Evolutionary conservation across 371 early-diverging fungal species (phyloP).

Genomic region (Mortierella sp.): DNA sequence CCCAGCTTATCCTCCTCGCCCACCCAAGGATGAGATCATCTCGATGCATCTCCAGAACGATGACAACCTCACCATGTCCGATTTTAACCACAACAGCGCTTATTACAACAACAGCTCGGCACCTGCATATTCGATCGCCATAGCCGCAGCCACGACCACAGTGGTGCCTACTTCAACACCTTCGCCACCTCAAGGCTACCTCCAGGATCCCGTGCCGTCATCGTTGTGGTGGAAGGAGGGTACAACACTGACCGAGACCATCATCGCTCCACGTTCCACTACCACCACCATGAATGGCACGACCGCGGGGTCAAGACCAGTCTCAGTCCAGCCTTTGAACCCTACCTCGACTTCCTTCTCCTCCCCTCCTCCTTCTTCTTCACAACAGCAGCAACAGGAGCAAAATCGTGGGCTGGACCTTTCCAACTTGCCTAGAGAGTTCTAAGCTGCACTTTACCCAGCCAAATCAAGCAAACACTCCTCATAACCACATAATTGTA

Average conservation of each 20-base stretch:
- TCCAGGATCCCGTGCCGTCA: not conserved
- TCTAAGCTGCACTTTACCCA: not conserved
- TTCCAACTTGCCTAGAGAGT: slow-evolving; percentile 14
- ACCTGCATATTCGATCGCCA: not conserved
- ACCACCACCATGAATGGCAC: not conserved
- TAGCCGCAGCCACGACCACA: not conserved
- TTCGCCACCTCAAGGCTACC: not conserved
- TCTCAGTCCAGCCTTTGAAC: not conserved
- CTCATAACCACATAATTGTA: not conserved
- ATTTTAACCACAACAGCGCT: not conserved
- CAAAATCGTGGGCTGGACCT: slow-evolving; percentile 1
- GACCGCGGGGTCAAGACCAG: not conserved
- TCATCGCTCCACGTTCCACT: not conserved
- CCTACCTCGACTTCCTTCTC: not conserved
- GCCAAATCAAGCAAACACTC: not conserved
- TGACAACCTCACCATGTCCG: too few species aligned
- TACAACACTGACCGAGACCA: not conserved
- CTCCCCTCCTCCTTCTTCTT: not conserved
- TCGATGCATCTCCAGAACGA: slow-evolving; percentile 3
- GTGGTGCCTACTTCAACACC: not conserved
- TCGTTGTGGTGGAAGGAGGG: not conserved
- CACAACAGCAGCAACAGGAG: not conserved
- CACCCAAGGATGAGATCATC: slow-evolving; percentile 10
- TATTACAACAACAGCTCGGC: not conserved
- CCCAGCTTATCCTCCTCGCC: slow-evolving; percentile 15